Evolutionary conservation across 2,329 filamentous ascomycete genomes (phyloP), one percentile per base, ranked within the genome.

Genomic region (Fusarium gaditjirri): DNA sequence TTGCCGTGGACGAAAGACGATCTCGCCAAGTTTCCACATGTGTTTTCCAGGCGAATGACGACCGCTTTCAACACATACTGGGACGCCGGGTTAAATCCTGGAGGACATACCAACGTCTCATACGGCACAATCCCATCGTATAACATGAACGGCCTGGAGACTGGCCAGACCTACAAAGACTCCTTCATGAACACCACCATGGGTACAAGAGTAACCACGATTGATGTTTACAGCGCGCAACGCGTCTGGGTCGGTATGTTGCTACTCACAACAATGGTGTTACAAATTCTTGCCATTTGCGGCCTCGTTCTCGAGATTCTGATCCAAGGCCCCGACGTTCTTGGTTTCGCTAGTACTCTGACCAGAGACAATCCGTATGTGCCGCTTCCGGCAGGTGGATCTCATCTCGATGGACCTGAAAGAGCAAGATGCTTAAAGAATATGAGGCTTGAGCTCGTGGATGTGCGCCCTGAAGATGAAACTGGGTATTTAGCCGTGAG

Each of bases 21-120:
- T 16, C 29, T 55, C 10, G 33, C 38, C 16, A 44, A 46, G 23
- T 33, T 44, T 12, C 53, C 53, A 16, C 14, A 39, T 17, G 49
- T 53, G 14, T 57, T 42, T 21, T 60, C 43, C 0, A n/a, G 36
- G 1, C 12, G 43, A 3, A 17, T 63, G 3, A 38, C 56, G 4
- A 61, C 43, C 0, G 31, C 56, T 2, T 52, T 61, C 5, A 50
- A 61, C 4, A 61, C 43, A 14, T 63, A 42, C n/a, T 52, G 60
- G 60, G 43, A 63, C 4, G 36, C 43, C 0, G 44, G 35, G 1
- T 36, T 61, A 4, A 60, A 62, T 12, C 59, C 59, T 17, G 14
- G 31, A 13, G 33, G 54, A 1, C 54, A 62, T 17, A 47, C 54
- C 6, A 41, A 47, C 0, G 35, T 41, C 0, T 33, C n/a, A 4